Evolutionary conservation across 805 yeast genomes (phyloP).

Genomic region (Starmerella floris): DNA sequence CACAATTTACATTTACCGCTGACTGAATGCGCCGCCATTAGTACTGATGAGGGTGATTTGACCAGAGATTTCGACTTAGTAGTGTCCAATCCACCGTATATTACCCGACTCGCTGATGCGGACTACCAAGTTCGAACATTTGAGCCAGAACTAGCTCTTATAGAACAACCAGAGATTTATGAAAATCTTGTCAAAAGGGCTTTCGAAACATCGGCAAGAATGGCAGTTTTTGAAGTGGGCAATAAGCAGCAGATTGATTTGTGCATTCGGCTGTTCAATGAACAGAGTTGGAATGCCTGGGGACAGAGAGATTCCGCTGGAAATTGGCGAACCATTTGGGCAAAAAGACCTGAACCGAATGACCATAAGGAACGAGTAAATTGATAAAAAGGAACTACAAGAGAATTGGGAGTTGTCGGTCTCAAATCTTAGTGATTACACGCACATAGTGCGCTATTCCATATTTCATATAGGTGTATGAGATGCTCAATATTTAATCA

Average conservation of each 20-base stretch:
- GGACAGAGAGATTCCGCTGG: conserved; percentile 19
- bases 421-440: too few relatives aligned
- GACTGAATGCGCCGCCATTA: background rate
- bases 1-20: conserved; percentile 9
- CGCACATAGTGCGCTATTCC: too few relatives aligned
- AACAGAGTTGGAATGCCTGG: conserved; percentile 34
- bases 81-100: conserved; percentile 87
- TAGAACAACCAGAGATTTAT: conserved; percentile 67
- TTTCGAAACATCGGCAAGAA: conserved; percentile 33
- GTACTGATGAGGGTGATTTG: too few relatives aligned
- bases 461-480: too few relatives aligned
- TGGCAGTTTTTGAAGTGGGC: conserved; percentile 71
- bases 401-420: too few relatives aligned
- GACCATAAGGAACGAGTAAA: too few relatives aligned
- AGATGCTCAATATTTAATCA: too few relatives aligned
- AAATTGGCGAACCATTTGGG: conserved; percentile 22
- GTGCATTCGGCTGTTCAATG: conserved; percentile 24
- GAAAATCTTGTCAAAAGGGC: conserved; percentile 38
- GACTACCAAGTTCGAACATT: conserved; percentile 51
- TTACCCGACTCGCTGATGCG: conserved; percentile 37
- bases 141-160: conserved; percentile 71
- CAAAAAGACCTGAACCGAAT: conserved; percentile 4
- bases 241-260: conserved; percentile 40
- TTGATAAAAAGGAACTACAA: too few relatives aligned
- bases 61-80: conserved; percentile 35